phyloP scores from a whole-genome alignment of 129 eudicot genomes.

The Pseudognaphalium luteoalbum region DNA sequence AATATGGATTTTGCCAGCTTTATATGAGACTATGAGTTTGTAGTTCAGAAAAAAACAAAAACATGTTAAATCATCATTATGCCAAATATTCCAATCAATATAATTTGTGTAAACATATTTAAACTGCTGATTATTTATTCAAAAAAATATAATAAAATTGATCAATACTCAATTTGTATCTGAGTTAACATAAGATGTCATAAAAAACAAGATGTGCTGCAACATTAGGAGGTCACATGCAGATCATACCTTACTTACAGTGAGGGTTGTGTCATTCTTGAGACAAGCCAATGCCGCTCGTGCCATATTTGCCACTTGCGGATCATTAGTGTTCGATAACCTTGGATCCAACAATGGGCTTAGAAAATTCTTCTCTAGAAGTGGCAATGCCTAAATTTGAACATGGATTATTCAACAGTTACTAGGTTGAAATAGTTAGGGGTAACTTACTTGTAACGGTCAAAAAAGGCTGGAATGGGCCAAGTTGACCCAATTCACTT shows the following conservation, averaged over 20 bases:
- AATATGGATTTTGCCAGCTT: too few relatives aligned
- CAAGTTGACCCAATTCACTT: neutral
- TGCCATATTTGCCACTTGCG: slow-evolving; percentile 39
- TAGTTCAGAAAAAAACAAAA: too few relatives aligned
- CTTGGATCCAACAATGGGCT: slow-evolving; percentile 39
- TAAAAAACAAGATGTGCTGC: neutral
- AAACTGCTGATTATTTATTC: neutral
- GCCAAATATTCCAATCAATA: neutral
- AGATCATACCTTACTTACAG: slow-evolving; percentile 44
- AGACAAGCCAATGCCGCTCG: slow-evolving; percentile 50
- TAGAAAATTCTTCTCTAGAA: slow-evolving; percentile 41
- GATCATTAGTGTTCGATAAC: slow-evolving; percentile 25
- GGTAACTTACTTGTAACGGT: too few relatives aligned
- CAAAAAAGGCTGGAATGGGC: neutral
- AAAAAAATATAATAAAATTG: too few relatives aligned
- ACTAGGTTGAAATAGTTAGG: neutral
- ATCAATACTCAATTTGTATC: neutral
- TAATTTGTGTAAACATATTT: neutral
- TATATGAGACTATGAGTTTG: too few relatives aligned
- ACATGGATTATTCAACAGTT: neutral
- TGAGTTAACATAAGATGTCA: neutral
- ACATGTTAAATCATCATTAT: too few relatives aligned
- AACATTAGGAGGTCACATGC: neutral
- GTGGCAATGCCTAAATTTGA: slow-evolving; percentile 46
- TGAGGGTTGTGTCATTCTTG: slow-evolving; percentile 27